These are phyloP conservation scores for Bombardia bombarda DNA, from an alignment of 495 filamentous ascomycete species.

Conservation along the genomic window DNA sequence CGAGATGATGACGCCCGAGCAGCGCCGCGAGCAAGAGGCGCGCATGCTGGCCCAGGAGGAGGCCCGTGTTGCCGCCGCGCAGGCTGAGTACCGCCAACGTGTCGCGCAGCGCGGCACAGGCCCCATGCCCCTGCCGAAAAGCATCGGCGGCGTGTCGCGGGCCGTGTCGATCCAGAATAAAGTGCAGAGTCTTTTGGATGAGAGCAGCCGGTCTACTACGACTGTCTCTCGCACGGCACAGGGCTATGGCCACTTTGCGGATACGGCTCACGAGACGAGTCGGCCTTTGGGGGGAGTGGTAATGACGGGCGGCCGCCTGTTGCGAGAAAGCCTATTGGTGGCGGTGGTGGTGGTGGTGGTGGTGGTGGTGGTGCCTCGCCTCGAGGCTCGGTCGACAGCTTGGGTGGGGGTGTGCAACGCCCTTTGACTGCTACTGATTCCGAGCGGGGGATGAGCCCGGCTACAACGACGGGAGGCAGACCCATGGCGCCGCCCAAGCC, in stretches of 20 bases:
- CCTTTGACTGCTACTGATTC: too few relatives aligned
- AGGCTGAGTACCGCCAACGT: constrained; percentile 80
- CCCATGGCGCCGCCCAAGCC: constrained; percentile 44
- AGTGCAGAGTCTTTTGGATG: constrained; percentile 78
- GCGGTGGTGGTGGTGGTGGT: too few relatives aligned
- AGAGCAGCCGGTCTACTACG: constrained; percentile 53
- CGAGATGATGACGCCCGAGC: constrained; percentile 76
- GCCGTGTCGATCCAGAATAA: constrained; percentile 83
- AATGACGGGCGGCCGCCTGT: constrained; percentile 2
- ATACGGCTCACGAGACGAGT: too few relatives aligned
- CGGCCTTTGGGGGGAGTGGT: background rate
- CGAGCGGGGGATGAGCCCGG: too few relatives aligned
- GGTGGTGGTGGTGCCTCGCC: too few relatives aligned
- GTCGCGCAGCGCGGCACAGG: constrained; percentile 50
- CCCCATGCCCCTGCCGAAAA: constrained; percentile 30
- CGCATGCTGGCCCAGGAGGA: constrained; percentile 81
- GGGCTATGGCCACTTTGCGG: constrained; percentile 82
- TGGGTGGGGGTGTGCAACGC: too few relatives aligned
- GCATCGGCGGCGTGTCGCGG: constrained; percentile 51
- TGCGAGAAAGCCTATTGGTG: constrained; percentile 1
- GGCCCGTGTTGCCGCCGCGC: constrained; percentile 80
- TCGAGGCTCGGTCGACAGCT: too few relatives aligned
- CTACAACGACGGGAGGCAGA: constrained; percentile 5
- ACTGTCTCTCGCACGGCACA: constrained; percentile 64
- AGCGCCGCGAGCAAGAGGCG: constrained; percentile 84